Evolutionary conservation across 2,329 filamentous ascomycete genomes (phyloP).

Genomic region (Hymenoscyphus albidus): DNA sequence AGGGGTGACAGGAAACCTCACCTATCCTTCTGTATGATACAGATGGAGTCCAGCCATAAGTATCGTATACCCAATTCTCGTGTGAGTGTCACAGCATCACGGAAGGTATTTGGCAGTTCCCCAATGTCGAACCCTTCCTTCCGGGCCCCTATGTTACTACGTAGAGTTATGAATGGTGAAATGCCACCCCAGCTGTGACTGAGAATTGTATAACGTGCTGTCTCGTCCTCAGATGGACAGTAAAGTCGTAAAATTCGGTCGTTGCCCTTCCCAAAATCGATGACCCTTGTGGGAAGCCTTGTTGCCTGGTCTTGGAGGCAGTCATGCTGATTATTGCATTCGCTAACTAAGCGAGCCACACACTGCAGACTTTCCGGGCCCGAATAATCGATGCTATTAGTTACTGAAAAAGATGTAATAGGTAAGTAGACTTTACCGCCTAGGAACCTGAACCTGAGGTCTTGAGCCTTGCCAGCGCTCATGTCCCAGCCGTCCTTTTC

Average conservation of each 20-base stretch:
- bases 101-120: conserved; percentile 10
- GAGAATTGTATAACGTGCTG: conserved; percentile 8
- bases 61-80: conserved; percentile 9
- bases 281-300: background rate
- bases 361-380: background rate
- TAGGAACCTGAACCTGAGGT: background rate
- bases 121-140: background rate
- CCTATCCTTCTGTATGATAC: conserved; percentile 14
- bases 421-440: background rate
- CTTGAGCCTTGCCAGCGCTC: too few species aligned
- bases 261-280: background rate
- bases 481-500: too few species aligned
- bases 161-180: background rate
- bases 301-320: background rate
- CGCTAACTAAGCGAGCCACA: background rate
- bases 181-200: conserved; percentile 11
- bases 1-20: background rate
- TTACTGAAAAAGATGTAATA: background rate
- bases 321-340: background rate
- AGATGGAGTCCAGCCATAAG: conserved; percentile 13
- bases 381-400: background rate
- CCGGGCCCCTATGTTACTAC: background rate
- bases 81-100: conserved; percentile 7
- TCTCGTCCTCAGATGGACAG: background rate
- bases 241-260: background rate